Conservation (phyloP, 2,329 filamentous ascomycete species). For the Fusarium annulatum region DNA sequence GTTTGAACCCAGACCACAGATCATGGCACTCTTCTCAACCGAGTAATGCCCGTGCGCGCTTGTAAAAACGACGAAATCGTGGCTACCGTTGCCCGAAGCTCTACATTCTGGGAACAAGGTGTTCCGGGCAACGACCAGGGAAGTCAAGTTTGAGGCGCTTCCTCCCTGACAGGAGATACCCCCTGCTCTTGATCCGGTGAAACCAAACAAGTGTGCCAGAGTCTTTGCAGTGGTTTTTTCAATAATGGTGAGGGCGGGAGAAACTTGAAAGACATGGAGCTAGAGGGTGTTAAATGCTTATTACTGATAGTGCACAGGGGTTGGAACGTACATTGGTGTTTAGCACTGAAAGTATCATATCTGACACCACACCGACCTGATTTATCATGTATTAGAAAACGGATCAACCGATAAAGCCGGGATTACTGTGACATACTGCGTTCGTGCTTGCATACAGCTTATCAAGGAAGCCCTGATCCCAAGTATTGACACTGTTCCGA, state of each 20-base stretch:
- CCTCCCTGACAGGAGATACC: conserved; percentile 86
- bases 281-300: conserved; percentile 18
- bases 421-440: conserved; percentile 63
- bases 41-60: conserved; percentile 93
- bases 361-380: conserved; percentile 84
- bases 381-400: conserved; percentile 11
- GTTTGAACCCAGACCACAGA: conserved; percentile 82
- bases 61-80: conserved; percentile 85
- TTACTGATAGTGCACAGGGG: neutral
- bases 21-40: conserved; percentile 93
- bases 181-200: conserved; percentile 75
- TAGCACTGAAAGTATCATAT: conserved; percentile 83
- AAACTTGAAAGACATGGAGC: conserved; percentile 89
- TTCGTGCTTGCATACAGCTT: conserved; percentile 95
- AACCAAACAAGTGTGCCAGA: conserved; percentile 81
- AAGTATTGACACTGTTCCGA: conserved; percentile 94
- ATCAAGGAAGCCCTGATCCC: conserved; percentile 95
- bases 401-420: neutral
- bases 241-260: conserved; percentile 85
- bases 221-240: conserved; percentile 83
- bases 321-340: conserved; percentile 82
- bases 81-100: conserved; percentile 71
- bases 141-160: conserved; percentile 84
- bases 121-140: conserved; percentile 89
- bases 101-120: conserved; percentile 85